A percentile compares a stretch with the other conserved stretches of the same genome.
Evolutionary conservation across 495 filamentous ascomycete species (phyloP).

Genomic region (Podospora didyma): DNA sequence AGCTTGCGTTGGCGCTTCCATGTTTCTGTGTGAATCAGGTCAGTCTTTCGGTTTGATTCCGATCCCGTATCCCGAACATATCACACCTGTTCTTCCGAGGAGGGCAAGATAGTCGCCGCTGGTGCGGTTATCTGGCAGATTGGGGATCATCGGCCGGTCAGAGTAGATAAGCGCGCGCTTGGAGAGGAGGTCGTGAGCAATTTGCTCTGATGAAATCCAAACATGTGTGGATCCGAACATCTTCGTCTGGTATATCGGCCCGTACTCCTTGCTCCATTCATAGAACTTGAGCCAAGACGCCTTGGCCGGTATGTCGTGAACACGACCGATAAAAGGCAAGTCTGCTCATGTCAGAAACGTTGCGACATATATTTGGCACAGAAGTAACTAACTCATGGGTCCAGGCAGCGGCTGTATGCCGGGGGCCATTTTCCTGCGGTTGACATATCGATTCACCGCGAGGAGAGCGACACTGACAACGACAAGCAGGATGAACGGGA

Average conservation of each 20-base stretch:
- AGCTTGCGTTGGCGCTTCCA: constrained; percentile 58
- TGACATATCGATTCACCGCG: constrained; percentile 7
- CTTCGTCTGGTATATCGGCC: constrained; percentile 57
- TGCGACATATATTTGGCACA: neutral
- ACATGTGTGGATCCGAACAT: constrained; percentile 55
- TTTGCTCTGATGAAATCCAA: constrained; percentile 54
- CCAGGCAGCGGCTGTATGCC: constrained; percentile 26
- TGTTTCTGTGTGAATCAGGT: constrained; percentile 31
- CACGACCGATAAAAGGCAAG: constrained; percentile 52
- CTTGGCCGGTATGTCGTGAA: constrained; percentile 53
- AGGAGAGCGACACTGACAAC: constrained; percentile 2
- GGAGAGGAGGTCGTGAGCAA: constrained; percentile 58
- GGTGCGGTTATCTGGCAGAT: constrained; percentile 51
- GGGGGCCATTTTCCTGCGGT: constrained; percentile 19
- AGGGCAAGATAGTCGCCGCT: constrained; percentile 55
- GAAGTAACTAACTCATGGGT: constrained; percentile 26
- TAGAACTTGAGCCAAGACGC: constrained; percentile 54
- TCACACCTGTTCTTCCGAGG: constrained; percentile 46
- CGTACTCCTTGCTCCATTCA: constrained; percentile 60
- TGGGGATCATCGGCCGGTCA: constrained; percentile 53
- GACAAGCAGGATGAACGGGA: neutral
- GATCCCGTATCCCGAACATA: too few species aligned
- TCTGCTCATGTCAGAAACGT: constrained; percentile 17
- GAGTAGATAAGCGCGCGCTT: constrained; percentile 57
- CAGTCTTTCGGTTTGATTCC: neutral